Percentiles rank a stretch among this genome's conserved stretches.
Evolutionary conservation across 2,329 filamentous ascomycete species (phyloP).

Genomic region (Aschersonia sp.): DNA sequence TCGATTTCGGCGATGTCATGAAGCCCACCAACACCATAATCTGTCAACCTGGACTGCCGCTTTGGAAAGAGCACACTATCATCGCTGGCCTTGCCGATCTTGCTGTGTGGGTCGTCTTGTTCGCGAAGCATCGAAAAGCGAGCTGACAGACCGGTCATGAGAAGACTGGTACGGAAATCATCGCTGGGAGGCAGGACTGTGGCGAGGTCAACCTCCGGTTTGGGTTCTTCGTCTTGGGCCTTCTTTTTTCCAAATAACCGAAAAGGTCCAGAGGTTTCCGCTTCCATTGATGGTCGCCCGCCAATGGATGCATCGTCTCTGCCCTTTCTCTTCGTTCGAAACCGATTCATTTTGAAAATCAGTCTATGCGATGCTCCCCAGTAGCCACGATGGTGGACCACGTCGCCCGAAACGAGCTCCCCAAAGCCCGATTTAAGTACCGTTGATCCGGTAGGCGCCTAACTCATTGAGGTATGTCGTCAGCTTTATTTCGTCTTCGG

Average conservation of each 20-base stretch:
- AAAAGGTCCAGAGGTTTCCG: conserved; percentile 37
- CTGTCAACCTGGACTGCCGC: conserved; percentile 61
- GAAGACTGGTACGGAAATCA: conserved; percentile 85
- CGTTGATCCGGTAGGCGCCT: too few species aligned
- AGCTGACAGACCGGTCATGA: conserved; percentile 90
- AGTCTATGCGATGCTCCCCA: neutral
- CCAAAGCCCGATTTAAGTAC: too few species aligned
- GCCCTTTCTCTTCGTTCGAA: conserved; percentile 58
- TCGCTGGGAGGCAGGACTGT: conserved; percentile 66
- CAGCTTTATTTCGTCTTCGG: too few species aligned
- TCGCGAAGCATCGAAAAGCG: conserved; percentile 95
- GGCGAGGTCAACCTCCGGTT: conserved; percentile 57
- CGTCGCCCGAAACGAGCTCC: neutral
- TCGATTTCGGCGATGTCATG: conserved; percentile 85
- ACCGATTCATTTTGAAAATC: conserved; percentile 48
- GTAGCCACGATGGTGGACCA: neutral
- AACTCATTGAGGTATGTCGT: too few species aligned
- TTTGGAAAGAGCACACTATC: conserved; percentile 83
- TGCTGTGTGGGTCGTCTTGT: conserved; percentile 80
- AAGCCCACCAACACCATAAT: conserved; percentile 52
- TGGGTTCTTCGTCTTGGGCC: conserved; percentile 38
- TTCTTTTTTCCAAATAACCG: conserved; percentile 44
- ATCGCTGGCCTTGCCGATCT: conserved; percentile 86
- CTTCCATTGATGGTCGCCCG: conserved; percentile 37
- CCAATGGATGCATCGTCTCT: conserved; percentile 38